phyloP scores from a whole-genome alignment of 2,329 filamentous ascomycete genomes.

The Xylaria sp. region DNA sequence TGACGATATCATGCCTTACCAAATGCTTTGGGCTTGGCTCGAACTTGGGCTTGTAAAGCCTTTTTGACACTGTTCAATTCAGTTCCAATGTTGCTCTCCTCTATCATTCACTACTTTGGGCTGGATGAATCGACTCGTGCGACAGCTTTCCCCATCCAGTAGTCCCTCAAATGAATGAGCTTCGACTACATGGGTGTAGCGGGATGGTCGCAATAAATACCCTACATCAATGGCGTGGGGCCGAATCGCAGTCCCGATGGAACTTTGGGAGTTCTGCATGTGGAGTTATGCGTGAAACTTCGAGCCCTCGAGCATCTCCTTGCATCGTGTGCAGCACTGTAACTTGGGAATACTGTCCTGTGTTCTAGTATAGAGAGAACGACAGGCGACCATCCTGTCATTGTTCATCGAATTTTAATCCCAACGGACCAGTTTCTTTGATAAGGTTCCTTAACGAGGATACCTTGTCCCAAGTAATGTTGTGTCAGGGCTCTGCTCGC shows the following conservation, averaged over 20 bases:
- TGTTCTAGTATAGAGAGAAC: not conserved
- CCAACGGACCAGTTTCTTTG: not conserved
- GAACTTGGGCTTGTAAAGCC: constrained; percentile 9
- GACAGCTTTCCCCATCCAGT: constrained; percentile 4
- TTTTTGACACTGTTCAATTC: not conserved
- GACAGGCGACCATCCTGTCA: not conserved
- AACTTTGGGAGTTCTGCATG: constrained; percentile 9
- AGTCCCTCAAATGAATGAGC: constrained; percentile 4
- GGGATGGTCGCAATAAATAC: constrained; percentile 11
- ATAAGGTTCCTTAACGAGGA: not conserved
- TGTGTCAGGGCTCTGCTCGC: constrained; percentile 1
- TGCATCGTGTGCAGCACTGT: not conserved
- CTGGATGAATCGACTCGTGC: constrained; percentile 14
- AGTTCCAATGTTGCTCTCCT: constrained; percentile 4
- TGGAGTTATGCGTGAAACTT: not conserved
- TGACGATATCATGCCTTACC: not conserved
- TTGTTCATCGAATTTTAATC: not conserved
- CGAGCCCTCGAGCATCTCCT: not conserved
- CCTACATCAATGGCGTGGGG: not conserved
- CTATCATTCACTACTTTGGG: not conserved
- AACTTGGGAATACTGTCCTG: not conserved
- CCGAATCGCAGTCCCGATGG: not conserved
- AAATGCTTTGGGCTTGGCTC: constrained; percentile 1
- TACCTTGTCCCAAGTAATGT: not conserved
- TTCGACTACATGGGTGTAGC: constrained; percentile 10